Evolutionary conservation across 2,329 filamentous ascomycete genomes (phyloP).

Genomic region (Phaeosphaeriaceae sp.): DNA sequence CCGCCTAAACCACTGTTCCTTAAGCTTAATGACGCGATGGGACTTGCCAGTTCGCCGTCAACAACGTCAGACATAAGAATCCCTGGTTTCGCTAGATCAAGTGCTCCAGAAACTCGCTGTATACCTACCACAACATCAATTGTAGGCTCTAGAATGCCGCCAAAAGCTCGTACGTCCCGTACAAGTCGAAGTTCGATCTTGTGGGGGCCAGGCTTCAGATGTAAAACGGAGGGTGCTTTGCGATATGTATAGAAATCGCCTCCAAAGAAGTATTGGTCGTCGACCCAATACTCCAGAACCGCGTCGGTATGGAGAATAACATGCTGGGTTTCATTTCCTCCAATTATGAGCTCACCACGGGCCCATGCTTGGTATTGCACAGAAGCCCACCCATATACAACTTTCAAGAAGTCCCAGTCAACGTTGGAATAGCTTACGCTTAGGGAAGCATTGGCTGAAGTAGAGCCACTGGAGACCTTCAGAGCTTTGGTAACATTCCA

Average conservation of each 20-base stretch:
- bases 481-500: conserved; percentile 55
- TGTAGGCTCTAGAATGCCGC: conserved; percentile 56
- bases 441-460: conserved; percentile 48
- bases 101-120: conserved; percentile 24
- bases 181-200: conserved; percentile 60
- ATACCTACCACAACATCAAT: conserved; percentile 49
- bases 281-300: conserved; percentile 61
- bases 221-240: conserved; percentile 57
- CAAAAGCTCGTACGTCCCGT: conserved; percentile 64
- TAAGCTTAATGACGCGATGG: conserved; percentile 57
- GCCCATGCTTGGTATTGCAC: conserved; percentile 66
- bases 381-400: conserved; percentile 65
- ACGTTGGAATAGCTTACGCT: conserved; percentile 57
- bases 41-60: conserved; percentile 54
- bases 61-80: conserved; percentile 61
- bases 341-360: conserved; percentile 56
- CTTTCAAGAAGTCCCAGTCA: conserved; percentile 61
- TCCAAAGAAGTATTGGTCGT: conserved; percentile 60
- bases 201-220: conserved; percentile 58
- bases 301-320: conserved; percentile 56
- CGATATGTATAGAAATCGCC: conserved; percentile 63
- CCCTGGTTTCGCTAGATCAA: conserved; percentile 42
- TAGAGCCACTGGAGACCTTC: conserved; percentile 27
- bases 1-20: conserved; percentile 53
- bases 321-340: conserved; percentile 38